A percentile compares a stretch with the other conserved stretches of the same genome.
phyloP scores from a whole-genome alignment of 108 stramenopile genomes.

The Craspedostauros australis region DNA sequence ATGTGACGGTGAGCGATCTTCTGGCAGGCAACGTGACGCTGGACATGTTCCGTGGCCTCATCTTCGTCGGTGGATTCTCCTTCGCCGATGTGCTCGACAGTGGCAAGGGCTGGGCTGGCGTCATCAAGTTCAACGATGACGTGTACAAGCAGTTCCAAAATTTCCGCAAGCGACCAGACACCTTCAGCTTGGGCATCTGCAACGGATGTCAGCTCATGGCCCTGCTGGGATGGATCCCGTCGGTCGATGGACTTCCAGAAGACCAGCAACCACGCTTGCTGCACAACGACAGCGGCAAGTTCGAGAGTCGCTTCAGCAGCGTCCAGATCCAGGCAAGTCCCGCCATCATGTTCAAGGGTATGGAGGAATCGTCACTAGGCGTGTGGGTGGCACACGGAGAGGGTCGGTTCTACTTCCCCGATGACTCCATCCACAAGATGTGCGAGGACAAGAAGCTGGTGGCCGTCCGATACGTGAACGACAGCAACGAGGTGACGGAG shows the following conservation, averaged over 20 bases:
- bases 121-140: constrained; percentile 93
- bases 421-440: constrained; percentile 54
- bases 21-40: constrained; percentile 68
- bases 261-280: constrained; percentile 93
- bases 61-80: constrained; percentile 97
- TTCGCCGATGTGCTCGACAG: constrained; percentile 98
- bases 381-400: constrained; percentile 99
- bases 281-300: constrained; percentile 94
- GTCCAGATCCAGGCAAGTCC: constrained; percentile 78
- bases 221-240: constrained; percentile 97
- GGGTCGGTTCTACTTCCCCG: constrained; percentile 95
- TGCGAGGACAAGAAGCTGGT: constrained; percentile 73
- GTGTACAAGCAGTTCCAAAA: constrained; percentile 91
- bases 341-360: constrained; percentile 88
- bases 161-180: constrained; percentile 89
- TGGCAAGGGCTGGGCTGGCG: constrained; percentile 99
- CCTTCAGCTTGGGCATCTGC: constrained; percentile 98
- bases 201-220: constrained; percentile 99
- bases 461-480: constrained; percentile 94
- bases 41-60: constrained; percentile 89
- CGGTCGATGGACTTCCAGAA: constrained; percentile 55
- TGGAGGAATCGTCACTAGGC: constrained; percentile 96
- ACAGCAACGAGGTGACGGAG: constrained; percentile 86
- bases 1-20: constrained; percentile 90
- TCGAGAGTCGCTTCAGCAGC: constrained; percentile 93